A percentile compares a stretch with the other conserved stretches of the same genome.
These are phyloP conservation scores for Gossypium sturtianum DNA, from an alignment of 345 rosid species.

Conservation along the genomic window DNA sequence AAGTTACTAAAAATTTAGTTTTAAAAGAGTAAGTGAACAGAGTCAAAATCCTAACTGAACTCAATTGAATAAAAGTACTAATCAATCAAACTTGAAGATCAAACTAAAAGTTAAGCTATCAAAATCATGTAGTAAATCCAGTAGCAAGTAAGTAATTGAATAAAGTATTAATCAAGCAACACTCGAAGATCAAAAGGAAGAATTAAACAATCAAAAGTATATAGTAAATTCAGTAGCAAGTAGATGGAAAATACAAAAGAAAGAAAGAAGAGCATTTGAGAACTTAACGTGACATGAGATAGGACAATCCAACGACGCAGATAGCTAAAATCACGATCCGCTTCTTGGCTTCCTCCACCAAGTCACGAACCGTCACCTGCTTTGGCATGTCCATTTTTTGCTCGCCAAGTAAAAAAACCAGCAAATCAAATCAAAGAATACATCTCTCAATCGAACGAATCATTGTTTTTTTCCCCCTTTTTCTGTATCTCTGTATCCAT, in stretches of 20 bases:
- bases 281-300: constrained; percentile 81
- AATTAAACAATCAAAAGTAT: not conserved
- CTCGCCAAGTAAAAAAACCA: not conserved
- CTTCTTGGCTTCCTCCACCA: constrained; percentile 95
- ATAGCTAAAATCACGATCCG: constrained; percentile 72
- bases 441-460: constrained; percentile 5
- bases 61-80: not conserved
- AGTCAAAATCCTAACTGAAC: constrained; percentile 1
- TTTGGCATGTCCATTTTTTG: constrained; percentile 46
- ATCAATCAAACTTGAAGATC: not conserved
- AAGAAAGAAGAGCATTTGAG: not conserved
- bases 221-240: not conserved
- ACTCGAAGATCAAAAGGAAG: not conserved
- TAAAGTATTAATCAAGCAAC: not conserved
- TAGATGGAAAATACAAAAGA: not conserved
- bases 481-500: not conserved
- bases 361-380: constrained; percentile 62
- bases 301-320: constrained; percentile 87
- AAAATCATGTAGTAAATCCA: not conserved
- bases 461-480: not conserved
- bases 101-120: not conserved
- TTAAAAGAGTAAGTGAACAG: not conserved
- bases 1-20: not conserved
- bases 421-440: not conserved
- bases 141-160: not conserved